Conservation (phyloP, 768 basidiomycete genomes). For the Saitozyma sp. region DNA sequence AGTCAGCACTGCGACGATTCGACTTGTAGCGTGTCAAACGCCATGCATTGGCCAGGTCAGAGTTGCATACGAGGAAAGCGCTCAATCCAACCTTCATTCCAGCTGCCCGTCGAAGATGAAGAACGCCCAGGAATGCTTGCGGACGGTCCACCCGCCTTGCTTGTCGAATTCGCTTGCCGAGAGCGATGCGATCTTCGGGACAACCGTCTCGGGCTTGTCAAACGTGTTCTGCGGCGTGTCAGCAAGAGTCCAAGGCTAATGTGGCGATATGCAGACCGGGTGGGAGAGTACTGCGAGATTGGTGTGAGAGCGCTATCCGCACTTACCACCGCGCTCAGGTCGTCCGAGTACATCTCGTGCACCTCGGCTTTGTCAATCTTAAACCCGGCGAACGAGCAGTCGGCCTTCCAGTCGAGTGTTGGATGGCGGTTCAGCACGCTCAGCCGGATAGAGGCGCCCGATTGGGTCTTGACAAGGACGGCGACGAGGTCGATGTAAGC, state of each 20-base stretch:
- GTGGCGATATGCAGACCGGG: no score
- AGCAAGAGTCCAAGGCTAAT: neutral
- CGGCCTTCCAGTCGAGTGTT: constrained; percentile 46
- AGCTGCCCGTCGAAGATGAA: constrained; percentile 36
- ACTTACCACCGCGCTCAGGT: constrained; percentile 51
- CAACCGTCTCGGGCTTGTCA: constrained; percentile 40
- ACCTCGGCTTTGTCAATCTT: constrained; percentile 55
- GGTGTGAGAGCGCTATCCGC: no score
- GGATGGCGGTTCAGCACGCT: constrained; percentile 62
- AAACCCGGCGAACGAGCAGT: constrained; percentile 16
- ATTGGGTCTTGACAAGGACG: constrained; percentile 52
- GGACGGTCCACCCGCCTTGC: constrained; percentile 18
- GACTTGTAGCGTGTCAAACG: no score
- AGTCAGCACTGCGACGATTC: no score
- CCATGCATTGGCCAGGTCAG: no score
- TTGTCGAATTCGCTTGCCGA: constrained; percentile 18
- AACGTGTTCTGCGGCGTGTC: constrained; percentile 42
- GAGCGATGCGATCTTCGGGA: constrained; percentile 23
- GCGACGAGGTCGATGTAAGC: constrained; percentile 59
- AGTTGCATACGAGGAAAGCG: neutral
- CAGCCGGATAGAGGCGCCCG: constrained; percentile 55
- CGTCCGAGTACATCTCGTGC: constrained; percentile 61
- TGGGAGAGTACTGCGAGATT: no score
- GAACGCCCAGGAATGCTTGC: constrained; percentile 50
- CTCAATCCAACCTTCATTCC: neutral